Conservation (phyloP, 805 yeast species). For the Wickerhamiella shivajii region DNA sequence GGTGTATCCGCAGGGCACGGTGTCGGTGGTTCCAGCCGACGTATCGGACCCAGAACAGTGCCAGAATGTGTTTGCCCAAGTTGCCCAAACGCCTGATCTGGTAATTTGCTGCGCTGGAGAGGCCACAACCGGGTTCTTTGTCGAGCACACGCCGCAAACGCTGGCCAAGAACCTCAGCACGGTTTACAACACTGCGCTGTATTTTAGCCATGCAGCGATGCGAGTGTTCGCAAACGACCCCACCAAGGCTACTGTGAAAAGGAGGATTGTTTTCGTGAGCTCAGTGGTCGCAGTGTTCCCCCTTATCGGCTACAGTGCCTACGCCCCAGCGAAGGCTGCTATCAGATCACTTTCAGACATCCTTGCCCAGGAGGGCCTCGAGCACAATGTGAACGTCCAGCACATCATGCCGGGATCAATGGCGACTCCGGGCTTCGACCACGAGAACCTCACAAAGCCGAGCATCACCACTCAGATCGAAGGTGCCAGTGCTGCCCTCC, state of each 20-base stretch:
- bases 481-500: constrained; percentile 63
- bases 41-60: constrained; percentile 42
- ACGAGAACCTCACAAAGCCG: constrained; percentile 78
- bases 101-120: constrained; percentile 82
- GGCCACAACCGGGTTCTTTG: constrained; percentile 62
- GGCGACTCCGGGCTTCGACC: constrained; percentile 68
- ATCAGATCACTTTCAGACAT: constrained; percentile 59
- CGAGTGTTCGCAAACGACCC: constrained; percentile 21
- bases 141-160: constrained; percentile 46
- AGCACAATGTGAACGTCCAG: constrained; percentile 53
- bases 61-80: constrained; percentile 29
- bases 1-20: background rate
- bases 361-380: constrained; percentile 65
- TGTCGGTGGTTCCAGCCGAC: constrained; percentile 38
- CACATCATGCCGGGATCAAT: constrained; percentile 84
- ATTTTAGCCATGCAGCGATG: constrained; percentile 49
- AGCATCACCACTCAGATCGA: constrained; percentile 67
- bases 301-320: constrained; percentile 80
- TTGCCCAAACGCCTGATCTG: constrained; percentile 43
- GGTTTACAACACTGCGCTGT: constrained; percentile 63
- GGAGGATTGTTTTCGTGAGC: constrained; percentile 50
- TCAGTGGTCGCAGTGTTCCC: constrained; percentile 75
- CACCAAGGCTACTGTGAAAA: constrained; percentile 20
- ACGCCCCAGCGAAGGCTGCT: constrained; percentile 82
- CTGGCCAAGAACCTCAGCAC: constrained; percentile 45